A percentile compares a stretch with the other conserved stretches of the same genome.
Evolutionary conservation across 768 basidiomycete species (phyloP).

Genomic region (Trametopsis cervina): DNA sequence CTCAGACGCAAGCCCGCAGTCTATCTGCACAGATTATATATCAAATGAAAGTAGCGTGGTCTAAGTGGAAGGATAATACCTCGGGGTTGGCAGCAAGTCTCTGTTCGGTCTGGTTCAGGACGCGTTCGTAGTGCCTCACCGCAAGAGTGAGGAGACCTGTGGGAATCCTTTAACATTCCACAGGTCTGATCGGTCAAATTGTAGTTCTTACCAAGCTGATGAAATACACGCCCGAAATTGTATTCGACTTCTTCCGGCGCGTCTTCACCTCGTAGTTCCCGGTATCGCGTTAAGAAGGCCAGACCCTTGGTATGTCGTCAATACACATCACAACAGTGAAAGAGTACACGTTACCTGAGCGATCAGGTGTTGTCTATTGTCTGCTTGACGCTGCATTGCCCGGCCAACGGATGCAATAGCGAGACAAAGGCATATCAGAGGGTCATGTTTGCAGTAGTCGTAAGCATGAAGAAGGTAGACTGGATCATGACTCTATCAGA

Average conservation of each 20-base stretch:
- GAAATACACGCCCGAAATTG: constrained; percentile 89
- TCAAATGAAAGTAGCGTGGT: too few species aligned
- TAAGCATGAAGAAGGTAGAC: constrained; percentile 89
- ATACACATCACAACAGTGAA: too few species aligned
- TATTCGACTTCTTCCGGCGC: constrained; percentile 75
- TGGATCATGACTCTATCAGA: too few species aligned
- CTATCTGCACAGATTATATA: too few species aligned
- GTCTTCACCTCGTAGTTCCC: constrained; percentile 46
- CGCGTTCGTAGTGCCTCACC: constrained; percentile 76
- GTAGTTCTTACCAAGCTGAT: constrained; percentile 67
- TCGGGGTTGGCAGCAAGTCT: constrained; percentile 25
- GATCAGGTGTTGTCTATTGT: constrained; percentile 88
- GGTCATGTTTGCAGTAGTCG: constrained; percentile 78
- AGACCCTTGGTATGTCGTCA: constrained; percentile 44
- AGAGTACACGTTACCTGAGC: constrained; percentile 48
- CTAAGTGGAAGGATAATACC: constrained; percentile 17
- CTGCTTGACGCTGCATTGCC: constrained; percentile 89
- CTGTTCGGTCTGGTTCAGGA: constrained; percentile 54
- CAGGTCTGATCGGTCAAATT: neutral
- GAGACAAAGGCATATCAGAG: constrained; percentile 76
- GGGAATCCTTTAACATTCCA: neutral
- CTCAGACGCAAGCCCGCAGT: constrained; percentile 54
- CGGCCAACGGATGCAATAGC: constrained; percentile 84
- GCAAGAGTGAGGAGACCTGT: constrained; percentile 79
- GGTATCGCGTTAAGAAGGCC: constrained; percentile 80